A percentile compares a stretch with the other conserved stretches of the same genome.
Evolutionary conservation across 345 rosid genomes (phyloP).

Genomic region (Angophora floribunda): DNA sequence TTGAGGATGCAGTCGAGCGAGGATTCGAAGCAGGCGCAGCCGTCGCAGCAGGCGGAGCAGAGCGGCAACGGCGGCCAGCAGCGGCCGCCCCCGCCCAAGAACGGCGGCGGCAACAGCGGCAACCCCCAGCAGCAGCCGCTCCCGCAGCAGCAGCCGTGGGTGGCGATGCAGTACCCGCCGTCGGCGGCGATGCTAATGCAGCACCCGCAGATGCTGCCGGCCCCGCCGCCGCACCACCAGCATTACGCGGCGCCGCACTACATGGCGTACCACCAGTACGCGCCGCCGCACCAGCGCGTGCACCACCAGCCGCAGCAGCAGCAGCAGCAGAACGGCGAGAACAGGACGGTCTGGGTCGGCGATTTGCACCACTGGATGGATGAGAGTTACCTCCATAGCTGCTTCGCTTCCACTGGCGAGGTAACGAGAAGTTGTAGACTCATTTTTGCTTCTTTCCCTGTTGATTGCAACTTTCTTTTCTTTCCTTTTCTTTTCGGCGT

Average conservation of each 20-base stretch:
- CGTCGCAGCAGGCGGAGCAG: not conserved
- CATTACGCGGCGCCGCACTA: conserved; percentile 51
- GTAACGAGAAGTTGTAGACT: conserved; percentile 8
- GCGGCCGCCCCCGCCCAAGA: not conserved
- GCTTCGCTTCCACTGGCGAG: conserved; percentile 76
- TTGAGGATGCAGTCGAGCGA: not conserved
- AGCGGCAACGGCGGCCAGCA: not conserved
- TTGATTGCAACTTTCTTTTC: not conserved
- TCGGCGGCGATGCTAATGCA: conserved; percentile 82
- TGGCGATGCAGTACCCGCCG: conserved; percentile 63
- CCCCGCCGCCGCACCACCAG: conserved; percentile 39
- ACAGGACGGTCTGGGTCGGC: conserved; percentile 87
- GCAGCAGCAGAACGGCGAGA: conserved; percentile 38
- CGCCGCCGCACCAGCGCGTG: conserved; percentile 15
- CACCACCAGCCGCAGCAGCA: conserved; percentile 18
- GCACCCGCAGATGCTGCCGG: conserved; percentile 49
- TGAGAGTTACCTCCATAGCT: conserved; percentile 68
- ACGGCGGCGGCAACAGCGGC: conserved; percentile 1
- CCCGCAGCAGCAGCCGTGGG: conserved; percentile 45
- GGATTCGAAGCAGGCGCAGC: not conserved
- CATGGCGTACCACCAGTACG: conserved; percentile 31
- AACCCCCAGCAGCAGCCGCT: not conserved
- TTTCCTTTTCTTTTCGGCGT: not conserved
- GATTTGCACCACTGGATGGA: conserved; percentile 99
- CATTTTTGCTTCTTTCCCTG: not conserved